phyloP scores from a whole-genome alignment of 2,329 filamentous ascomycete species.

The Cytospora leucostoma region DNA sequence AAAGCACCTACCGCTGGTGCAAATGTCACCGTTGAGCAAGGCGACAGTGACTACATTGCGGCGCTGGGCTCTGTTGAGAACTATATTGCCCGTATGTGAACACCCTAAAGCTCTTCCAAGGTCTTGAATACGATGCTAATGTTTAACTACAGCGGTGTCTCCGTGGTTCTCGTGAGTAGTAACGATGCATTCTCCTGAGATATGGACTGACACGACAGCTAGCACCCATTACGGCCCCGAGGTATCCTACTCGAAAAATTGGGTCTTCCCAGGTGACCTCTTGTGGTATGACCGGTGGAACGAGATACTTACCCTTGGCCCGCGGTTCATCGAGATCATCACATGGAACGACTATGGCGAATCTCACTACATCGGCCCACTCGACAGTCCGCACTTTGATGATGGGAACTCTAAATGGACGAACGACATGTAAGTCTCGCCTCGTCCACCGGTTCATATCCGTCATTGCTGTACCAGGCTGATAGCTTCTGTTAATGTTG shows the following conservation, averaged over 20 bases:
- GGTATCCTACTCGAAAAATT: conserved; percentile 53
- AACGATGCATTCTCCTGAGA: conserved; percentile 47
- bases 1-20: conserved; percentile 47
- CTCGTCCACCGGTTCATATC: no score
- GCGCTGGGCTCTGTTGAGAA: conserved; percentile 36
- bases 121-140: conserved; percentile 30
- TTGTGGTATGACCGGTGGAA: conserved; percentile 62
- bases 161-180: conserved; percentile 42
- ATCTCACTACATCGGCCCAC: conserved; percentile 55
- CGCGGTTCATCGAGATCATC: conserved; percentile 50
- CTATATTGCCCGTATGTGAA: conserved; percentile 29
- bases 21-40: conserved; percentile 44
- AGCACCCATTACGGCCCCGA: conserved; percentile 50
- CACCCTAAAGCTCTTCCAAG: background rate
- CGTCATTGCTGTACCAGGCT: background rate
- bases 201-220: conserved; percentile 43
- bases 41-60: conserved; percentile 38
- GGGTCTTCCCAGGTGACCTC: conserved; percentile 59
- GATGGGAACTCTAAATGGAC: conserved; percentile 51
- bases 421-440: conserved; percentile 45
- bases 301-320: conserved; percentile 45
- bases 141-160: conserved; percentile 28
- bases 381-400: conserved; percentile 45
- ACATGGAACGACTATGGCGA: conserved; percentile 57
- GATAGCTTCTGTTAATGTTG: background rate